phyloP scores from a whole-genome alignment of 345 rosid genomes.

The Ailanthus altissimus region DNA sequence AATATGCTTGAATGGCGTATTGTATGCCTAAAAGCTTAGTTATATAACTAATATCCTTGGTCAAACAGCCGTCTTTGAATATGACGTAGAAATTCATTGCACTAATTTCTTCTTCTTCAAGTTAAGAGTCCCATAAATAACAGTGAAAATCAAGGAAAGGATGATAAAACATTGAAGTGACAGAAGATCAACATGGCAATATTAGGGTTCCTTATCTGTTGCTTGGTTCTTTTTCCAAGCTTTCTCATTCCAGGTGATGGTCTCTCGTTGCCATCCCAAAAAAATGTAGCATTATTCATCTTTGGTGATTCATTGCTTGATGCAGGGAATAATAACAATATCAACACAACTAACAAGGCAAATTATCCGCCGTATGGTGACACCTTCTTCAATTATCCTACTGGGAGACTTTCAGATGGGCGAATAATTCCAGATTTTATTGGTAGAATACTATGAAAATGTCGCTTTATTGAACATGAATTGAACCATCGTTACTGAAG shows the following conservation, averaged over 20 bases:
- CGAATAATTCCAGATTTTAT: constrained; percentile 49
- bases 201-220: not conserved
- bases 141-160: not conserved
- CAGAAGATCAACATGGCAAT: constrained; percentile 2
- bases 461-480: not conserved
- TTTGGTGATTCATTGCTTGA: constrained; percentile 55
- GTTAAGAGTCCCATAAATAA: not conserved
- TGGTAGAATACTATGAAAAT: constrained; percentile 18
- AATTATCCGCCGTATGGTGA: constrained; percentile 46
- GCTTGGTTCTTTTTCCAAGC: constrained; percentile 15
- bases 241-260: constrained; percentile 5
- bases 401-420: constrained; percentile 47
- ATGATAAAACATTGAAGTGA: not conserved
- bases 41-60: too few relatives aligned
- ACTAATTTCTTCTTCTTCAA: not conserved
- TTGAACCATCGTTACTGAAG: not conserved
- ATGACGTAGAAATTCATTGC: not conserved
- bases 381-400: constrained; percentile 41
- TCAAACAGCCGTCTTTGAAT: too few relatives aligned
- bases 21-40: too few relatives aligned
- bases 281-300: constrained; percentile 38
- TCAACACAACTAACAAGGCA: constrained; percentile 36
- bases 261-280: not conserved
- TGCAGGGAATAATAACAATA: constrained; percentile 47
- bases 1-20: too few relatives aligned